Percentiles rank a stretch among this genome's conserved stretches.
Conservation (phyloP, 2,329 filamentous ascomycete species). For the Paecilomyces variotii region DNA sequence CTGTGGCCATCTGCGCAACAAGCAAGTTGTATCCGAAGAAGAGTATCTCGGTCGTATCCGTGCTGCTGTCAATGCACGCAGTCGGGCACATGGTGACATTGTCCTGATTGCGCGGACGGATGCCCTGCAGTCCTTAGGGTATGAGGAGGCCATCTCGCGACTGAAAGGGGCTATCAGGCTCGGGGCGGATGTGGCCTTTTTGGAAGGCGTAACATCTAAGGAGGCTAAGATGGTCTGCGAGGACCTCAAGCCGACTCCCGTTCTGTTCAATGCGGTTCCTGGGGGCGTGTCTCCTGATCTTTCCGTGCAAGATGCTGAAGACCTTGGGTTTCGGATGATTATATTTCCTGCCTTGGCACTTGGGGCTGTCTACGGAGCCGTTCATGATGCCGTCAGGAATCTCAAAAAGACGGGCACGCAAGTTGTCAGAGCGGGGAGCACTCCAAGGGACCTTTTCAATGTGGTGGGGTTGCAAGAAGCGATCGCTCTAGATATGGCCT, state of each 20-base stretch:
- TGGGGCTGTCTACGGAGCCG: constrained; percentile 15
- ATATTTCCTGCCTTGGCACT: constrained; percentile 24
- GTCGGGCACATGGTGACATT: constrained; percentile 19
- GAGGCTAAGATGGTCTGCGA: constrained; percentile 16
- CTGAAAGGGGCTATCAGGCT: constrained; percentile 19
- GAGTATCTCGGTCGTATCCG: constrained; percentile 16
- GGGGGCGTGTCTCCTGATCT: constrained; percentile 23
- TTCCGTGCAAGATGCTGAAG: constrained; percentile 18
- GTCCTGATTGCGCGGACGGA: constrained; percentile 28
- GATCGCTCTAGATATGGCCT: constrained; percentile 20
- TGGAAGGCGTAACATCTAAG: constrained; percentile 22
- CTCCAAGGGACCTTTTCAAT: constrained; percentile 21
- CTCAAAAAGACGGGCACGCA: constrained; percentile 20
- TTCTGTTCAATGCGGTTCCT: constrained; percentile 29
- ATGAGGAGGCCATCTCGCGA: constrained; percentile 19
- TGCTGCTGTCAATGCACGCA: constrained; percentile 23
- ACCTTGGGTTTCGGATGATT: constrained; percentile 26
- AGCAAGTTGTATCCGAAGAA: constrained; percentile 17
- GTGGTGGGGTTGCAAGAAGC: constrained; percentile 21
- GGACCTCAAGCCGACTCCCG: constrained; percentile 18
- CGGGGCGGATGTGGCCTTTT: constrained; percentile 25
- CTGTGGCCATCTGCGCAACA: constrained; percentile 33
- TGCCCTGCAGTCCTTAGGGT: constrained; percentile 17
- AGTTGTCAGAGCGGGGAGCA: constrained; percentile 4
- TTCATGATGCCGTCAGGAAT: constrained; percentile 13